Evolutionary conservation across 1,139 yeast species (phyloP), one percentile per base, ranked within the genome.

Genomic region (Taphrina flavorubra): DNA sequence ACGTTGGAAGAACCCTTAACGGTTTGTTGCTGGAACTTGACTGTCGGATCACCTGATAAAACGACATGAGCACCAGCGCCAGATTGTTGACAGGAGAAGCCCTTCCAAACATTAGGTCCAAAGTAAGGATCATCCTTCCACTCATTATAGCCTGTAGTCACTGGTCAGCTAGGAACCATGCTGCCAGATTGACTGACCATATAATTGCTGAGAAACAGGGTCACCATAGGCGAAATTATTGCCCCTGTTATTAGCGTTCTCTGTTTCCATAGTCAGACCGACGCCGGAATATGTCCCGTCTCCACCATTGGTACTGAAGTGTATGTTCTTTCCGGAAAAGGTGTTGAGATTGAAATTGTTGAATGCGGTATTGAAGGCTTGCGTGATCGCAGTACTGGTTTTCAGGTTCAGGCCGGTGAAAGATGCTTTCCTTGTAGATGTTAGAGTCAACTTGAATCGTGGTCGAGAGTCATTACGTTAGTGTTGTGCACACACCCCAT

Each of bases 101-200:
- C n/a, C 20, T 46, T n/a, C 11, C 10, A 46, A 11, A 46, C 51
- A 16, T 46, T 46, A 8, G 51, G 51, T 8, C 18, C 18, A 16
- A 46, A 46, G 18, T 46, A 13, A 16, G 18, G 18, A 18, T 46
- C 25, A 46, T n/a, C 51, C n/a, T 46, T 46, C 51, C 51, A 46
- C n/a, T 46, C 51, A 16, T 46, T 46, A 2, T 6, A 46, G 51
- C 51, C 51, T 46, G 14, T 11, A 6, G 2, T 11, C 14, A 39
- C 14, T 39, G 14, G 42, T 39, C 42, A 14, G 14, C 14, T 39
- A 11, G 42, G 14, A 14, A 3, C 14, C 2, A 11, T 39, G 31
- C 31, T 39, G 42, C 11, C 42, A 14, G 42, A 14, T 14, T 14
- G 42, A 10, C 11, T 11, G 11, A 39, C 42, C 42, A 14, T 39